Base-by-base conservation (phyloP, 495 filamentous ascomycete species). In the Zalerion maritima region DNA sequence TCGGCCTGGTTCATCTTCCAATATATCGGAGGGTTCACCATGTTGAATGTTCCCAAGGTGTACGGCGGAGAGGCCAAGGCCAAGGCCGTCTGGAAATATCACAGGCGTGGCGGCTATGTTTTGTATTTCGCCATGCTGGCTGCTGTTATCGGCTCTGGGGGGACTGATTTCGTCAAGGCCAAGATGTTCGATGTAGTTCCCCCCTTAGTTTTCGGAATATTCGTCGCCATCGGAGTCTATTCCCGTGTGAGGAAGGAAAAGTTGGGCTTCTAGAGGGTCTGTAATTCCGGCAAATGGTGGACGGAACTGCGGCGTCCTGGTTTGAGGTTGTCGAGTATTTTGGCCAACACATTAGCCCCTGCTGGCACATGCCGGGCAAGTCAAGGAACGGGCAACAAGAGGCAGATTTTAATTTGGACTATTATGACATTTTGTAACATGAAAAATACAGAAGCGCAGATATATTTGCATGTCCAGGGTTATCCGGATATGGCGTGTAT, bases 41-140 rank as follows among this genome's bases (percentile, higher is more conserved):
- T 84, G 47, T 92, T 72, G 57, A 82, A 68, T 31, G 41, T 68
- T 3, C 85, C 85, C 0, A 34, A 37, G 0, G 32, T 92, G 0
- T 81, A 83, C 35, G 86, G 86, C 12, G 72, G 81, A 36, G 73
- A 73, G 32, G 74, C 79, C 14, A 77, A 71, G 1, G 87, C 82
- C 17, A 91, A 85, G 62, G 58, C 53, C 20, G 38, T 89, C 18
- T 96, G 85, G 58, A 93, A 92, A 47, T 94, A 85, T 42, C 87
- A 94, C 51, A 72, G 87, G 9, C 53, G 61, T 32, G 60, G 57
- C n/a, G 87, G 87, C 11, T 96, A 96, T 52, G 38, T 71, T 20
- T 52, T 85, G 36, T 45, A 92, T 26, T 34, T 73, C 28, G 33
- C 87, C 47, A 64, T 78, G 41, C 55, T 89, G 41, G 71, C 67